Percentiles rank a stretch among this genome's conserved stretches.
phyloP scores from a whole-genome alignment of 2,329 filamentous ascomycete species.

The Penicillium sp. region DNA sequence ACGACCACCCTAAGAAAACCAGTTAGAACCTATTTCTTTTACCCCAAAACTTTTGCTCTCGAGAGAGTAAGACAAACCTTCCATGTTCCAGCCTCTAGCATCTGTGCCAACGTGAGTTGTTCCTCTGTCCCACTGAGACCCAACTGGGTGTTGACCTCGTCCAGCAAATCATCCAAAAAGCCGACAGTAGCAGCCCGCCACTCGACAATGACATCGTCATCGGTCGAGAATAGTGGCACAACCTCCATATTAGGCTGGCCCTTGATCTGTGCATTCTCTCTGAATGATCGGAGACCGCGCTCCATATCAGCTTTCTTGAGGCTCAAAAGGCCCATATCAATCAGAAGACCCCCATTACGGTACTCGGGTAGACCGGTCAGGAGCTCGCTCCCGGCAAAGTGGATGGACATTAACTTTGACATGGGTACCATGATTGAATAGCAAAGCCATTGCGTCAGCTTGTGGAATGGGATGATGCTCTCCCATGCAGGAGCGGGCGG shows the following conservation, averaged over 20 bases:
- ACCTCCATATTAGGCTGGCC: conserved; percentile 74
- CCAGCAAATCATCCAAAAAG: conserved; percentile 71
- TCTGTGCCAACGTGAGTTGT: conserved; percentile 76
- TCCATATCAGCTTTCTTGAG: conserved; percentile 71
- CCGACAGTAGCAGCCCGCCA: conserved; percentile 77
- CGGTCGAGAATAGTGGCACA: conserved; percentile 71
- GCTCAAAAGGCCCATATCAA: conserved; percentile 79
- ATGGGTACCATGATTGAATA: conserved; percentile 94
- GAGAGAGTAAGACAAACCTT: conserved; percentile 67
- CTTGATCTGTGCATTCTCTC: conserved; percentile 70
- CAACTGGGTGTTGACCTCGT: conserved; percentile 69
- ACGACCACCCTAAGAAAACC: conserved; percentile 71
- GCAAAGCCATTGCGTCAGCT: conserved; percentile 90
- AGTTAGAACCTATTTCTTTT: conserved; percentile 26
- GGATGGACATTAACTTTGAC: conserved; percentile 75
- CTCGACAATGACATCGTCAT: conserved; percentile 79
- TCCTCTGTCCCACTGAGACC: conserved; percentile 68
- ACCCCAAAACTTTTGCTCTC: not conserved
- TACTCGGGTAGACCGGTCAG: conserved; percentile 91
- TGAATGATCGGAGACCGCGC: conserved; percentile 71
- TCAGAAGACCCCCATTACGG: conserved; percentile 84
- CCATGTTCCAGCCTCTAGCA: conserved; percentile 96
- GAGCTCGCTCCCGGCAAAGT: conserved; percentile 78
- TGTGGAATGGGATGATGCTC: conserved; percentile 87
- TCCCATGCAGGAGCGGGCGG: conserved; percentile 73